Evolutionary conservation across 352 stramenopile species (phyloP), one percentile per base, ranked within the genome.

Genomic region (Blastocystis sp.): DNA sequence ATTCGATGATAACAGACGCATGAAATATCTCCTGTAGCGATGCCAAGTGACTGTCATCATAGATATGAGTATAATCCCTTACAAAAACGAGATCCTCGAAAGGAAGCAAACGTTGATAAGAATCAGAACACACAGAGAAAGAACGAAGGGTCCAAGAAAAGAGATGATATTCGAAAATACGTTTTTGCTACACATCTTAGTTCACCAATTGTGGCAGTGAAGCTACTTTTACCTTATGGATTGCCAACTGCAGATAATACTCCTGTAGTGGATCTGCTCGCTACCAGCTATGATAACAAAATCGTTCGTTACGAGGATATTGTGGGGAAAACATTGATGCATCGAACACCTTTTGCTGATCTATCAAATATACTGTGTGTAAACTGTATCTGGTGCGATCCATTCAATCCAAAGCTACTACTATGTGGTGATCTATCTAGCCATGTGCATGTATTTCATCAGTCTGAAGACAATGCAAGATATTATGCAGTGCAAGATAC

Each of bases 391-490:
- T 55, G 39, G 13, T 68, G 45, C 13, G 34, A 64, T 11, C 23
- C 4, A 13, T 29, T 68, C 37, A 5, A 45, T 11, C 20, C 29
- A 0, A 5, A 43, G 15, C 47, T 69, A 37, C n/a, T 66, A 1
- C 20, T 84, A 6, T 29, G 64, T n/a, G 73, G 73, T n/a, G 73
- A 84, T 61, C 55, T 53, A 13, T 29, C 47, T 5, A 84, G 68
- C 56, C 29, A 45, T 3, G 73, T 84, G 39, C 73, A 68, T 69
- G 50, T 84, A n/a, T 77, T 59, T 55, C 3, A 47, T 1, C 53
- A 29, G 53, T 23, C 23, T 18, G 43, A 64, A 3, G 73, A 50
- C 34, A 6, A 11, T 37, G 3, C 50, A 45, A 34, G 73, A 4
- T 37, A 84, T 18, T 45, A 26, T 68, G 50, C 45, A 26, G 53